These are phyloP conservation scores for Saxophila tyrrhenica DNA, from an alignment of 495 filamentous ascomycete species.

Conservation along the genomic window DNA sequence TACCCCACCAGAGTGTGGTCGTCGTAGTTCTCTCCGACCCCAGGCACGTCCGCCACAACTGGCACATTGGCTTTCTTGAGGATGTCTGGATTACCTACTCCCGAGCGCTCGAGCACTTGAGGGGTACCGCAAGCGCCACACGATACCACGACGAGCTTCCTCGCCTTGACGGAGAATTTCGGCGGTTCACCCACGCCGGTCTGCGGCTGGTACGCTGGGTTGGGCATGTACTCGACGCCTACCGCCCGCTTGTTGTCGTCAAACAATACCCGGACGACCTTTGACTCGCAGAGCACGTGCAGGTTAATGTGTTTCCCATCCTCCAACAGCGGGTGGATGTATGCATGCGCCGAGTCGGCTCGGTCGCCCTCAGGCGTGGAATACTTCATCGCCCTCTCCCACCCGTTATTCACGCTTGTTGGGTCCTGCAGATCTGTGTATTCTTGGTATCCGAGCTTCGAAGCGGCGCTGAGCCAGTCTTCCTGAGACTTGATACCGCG, in stretches of 20 bases:
- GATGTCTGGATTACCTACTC: conserved; percentile 18
- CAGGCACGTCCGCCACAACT: conserved; percentile 14
- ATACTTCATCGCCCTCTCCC: conserved; percentile 6
- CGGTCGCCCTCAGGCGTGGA: conserved; percentile 21
- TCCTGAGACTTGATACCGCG: conserved; percentile 12
- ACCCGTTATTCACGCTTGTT: conserved; percentile 1
- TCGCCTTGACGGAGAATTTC: conserved; percentile 24
- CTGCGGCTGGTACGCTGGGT: conserved; percentile 12
- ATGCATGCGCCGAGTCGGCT: conserved; percentile 27
- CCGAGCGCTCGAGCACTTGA: conserved; percentile 24
- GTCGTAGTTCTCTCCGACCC: conserved; percentile 22
- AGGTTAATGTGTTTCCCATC: conserved; percentile 22
- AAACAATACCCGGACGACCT: conserved; percentile 21
- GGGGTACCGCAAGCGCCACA: conserved; percentile 25
- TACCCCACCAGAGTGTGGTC: conserved; percentile 19
- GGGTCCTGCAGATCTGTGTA: conserved; percentile 26
- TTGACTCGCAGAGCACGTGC: conserved; percentile 21
- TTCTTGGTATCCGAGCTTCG: conserved; percentile 33
- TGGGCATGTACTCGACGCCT: conserved; percentile 19
- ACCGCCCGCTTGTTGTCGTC: conserved; percentile 14
- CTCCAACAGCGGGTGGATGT: conserved; percentile 28
- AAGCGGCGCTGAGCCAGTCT: conserved; percentile 34
- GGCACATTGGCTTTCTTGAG: conserved; percentile 11
- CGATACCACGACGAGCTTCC: conserved; percentile 24
- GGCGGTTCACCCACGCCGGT: conserved; percentile 28